Evolutionary conservation across 805 yeast genomes (phyloP), one percentile per base, ranked within the genome.

Genomic region (Metschnikowia cerradonensis): DNA sequence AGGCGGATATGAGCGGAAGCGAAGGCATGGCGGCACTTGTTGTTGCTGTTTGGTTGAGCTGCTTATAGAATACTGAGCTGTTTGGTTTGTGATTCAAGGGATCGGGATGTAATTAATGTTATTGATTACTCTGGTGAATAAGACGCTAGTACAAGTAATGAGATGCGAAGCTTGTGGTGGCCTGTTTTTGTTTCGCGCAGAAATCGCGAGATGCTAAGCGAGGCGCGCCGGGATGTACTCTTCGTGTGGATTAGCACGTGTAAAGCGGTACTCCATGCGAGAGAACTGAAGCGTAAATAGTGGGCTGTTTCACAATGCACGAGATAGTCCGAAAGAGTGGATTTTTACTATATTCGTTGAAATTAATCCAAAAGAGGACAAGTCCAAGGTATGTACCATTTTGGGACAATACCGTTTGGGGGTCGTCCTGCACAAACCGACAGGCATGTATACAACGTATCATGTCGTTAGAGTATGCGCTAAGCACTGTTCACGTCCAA

Each of bases 1-100:
- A 57, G 47, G 68, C 65, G 3, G 95, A 76, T 56, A 84, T 62
- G 47, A 90, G 71, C 13, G 95, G 96, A 23, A 88, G 68, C 48
- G 45, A 35, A 14, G 40, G 15, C 47, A 45, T 38, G 15, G 14
- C 15, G 32, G n/a, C 32, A 2, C 4, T n/a, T 14, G 17, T 7
- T 8, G 34, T 36, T 45, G 14, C 15, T 37, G 14, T 8, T 15
- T 10, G 17, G 14, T 20, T 6, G 23, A 37, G n/a, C 14, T 8
- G 30, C n/a, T 20, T 14, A 13, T 37, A 20, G 4, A 13, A 7
- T 37, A 19, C 38, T 4, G 5, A 35, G 22, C 20, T 17, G 6
- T 35, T 13, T 35, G 11, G 7, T 35, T 8, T 26, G 11, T 11
- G 30, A 26, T 26, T 26, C 30, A 26, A 8, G 11, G 11, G 30